Evolutionary conservation across 805 yeast species (phyloP), one percentile per base, ranked within the genome.

Genomic region (Kodamaea sagamina): DNA sequence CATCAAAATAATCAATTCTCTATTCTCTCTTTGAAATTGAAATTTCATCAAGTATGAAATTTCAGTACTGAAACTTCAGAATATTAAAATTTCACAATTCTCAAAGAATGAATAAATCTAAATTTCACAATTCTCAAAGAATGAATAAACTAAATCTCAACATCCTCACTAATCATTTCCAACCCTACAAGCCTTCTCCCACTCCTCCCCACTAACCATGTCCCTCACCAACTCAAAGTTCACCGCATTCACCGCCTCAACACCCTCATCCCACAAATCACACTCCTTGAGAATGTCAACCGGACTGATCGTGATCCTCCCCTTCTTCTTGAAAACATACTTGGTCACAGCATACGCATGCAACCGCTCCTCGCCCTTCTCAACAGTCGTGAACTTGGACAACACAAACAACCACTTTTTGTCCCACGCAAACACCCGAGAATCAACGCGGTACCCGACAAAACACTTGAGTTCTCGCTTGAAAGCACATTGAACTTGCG

Each of bases 351-450:
- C 79, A 15, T 81, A 65, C 0, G 89, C 81, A 53, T 81, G 75
- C 19, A 76, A 50, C 24, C 54, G 53, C 29, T 63, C 59, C 12
- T 47, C 24, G 8, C 24, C 24, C 24, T 21, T 21, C 6, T 6
- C 57, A 17, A 49, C 49, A 5, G 72, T 67, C 9, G 74, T 75
- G 55, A 89, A 88, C 53, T 78, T 74, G 32, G 85, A 78, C 17
- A 85, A 50, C 9, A 87, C 75, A 57, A 81, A 89, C 10, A 90
- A 54, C 96, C 97, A 89, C 62, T 89, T 90, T 25, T 77, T 71
- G 64, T 87, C 93, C 96, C 96, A 89, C 6, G 92, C 84, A 4
- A 86, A 59, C 13, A 90, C 74, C 28, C 79, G 68, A 2, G 85
- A 75, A 26, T 69, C 67, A 16, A 90, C 71, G 3, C 65, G 50